Evolutionary conservation across 1,284 basidiomycete species (phyloP).

Genomic region (Rhodotorula glutinis): DNA sequence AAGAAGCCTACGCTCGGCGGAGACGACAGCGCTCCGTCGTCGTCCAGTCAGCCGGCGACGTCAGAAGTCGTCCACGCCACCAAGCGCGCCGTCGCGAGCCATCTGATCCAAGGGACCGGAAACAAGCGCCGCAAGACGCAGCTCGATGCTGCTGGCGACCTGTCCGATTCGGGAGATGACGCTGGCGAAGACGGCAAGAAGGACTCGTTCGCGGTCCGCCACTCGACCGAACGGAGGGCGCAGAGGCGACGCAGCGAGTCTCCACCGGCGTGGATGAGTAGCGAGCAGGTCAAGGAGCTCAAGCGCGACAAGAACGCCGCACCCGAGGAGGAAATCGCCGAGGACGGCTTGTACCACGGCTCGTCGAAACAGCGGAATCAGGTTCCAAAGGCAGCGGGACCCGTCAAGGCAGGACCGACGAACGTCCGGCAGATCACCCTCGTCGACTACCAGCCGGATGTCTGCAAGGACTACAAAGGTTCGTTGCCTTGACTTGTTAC

Average conservation of each 20-base stretch:
- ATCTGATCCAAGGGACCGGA: constrained; percentile 37
- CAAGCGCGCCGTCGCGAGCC: constrained; percentile 20
- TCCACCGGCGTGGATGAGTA: constrained; percentile 36
- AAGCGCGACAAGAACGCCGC: constrained; percentile 18
- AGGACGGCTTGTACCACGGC: constrained; percentile 87
- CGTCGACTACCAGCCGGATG: constrained; percentile 96
- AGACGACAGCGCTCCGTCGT: neutral
- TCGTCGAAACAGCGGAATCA: constrained; percentile 77
- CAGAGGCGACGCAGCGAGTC: constrained; percentile 25
- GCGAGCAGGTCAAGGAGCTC: constrained; percentile 26
- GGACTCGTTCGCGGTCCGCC: constrained; percentile 27
- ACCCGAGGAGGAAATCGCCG: constrained; percentile 43
- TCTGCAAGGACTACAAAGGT: constrained; percentile 99
- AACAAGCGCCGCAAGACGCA: constrained; percentile 21
- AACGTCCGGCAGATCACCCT: constrained; percentile 95
- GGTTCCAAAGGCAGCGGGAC: constrained; percentile 41
- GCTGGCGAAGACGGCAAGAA: neutral
- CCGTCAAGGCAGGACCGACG: constrained; percentile 51
- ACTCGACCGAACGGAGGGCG: constrained; percentile 16
- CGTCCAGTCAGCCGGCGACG: constrained; percentile 2
- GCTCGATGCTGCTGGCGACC: neutral
- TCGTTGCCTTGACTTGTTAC: constrained; percentile 39
- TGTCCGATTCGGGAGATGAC: constrained; percentile 29
- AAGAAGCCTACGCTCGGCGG: constrained; percentile 19
- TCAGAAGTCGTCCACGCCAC: constrained; percentile 32